Evolutionary conservation across 257 asterid genomes (phyloP), one percentile per base, ranked within the genome.

Genomic region (Penstemon newberryi): DNA sequence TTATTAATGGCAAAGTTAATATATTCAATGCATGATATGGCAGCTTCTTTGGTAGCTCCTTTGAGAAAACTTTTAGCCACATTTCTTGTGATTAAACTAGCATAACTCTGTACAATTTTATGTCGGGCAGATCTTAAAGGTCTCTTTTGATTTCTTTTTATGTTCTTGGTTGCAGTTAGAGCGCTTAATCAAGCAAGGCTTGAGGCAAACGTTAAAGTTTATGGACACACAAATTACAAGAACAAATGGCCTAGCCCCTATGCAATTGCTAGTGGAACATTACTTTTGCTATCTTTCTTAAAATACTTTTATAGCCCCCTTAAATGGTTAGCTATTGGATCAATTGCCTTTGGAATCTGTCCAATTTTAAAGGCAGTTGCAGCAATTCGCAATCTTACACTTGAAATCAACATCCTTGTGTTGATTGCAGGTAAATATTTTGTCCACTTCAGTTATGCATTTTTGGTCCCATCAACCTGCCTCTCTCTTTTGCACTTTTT

Each of bases 231-330:
- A 8, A 80, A 53, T 53, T 79, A 65, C 65, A 60, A 78, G 72
- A 83, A 82, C 72, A 90, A 78, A 77, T 90, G 92, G 93, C 96
- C 98, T 3, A 90, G 85, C 55, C 91, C 90, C 5, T 92, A 78
- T 50, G 83, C 93, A 12, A 42, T 92, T 54, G 81, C 67, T 2
- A 50, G 95, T 50, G 98, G 97, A 0, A 19, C 67, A 4, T 75
- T 88, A 33, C 95, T 92, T 59, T 15, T 69, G 12, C 46, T 88
- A 0, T 90, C 97, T 0, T 73, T 90, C 40, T 47, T 89, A 0
- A 81, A 82, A 61, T 86, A 75, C 19, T 38, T 75, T 3, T 90
- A 69, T 55, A 19, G 9, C 15, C 98, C 97, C 0, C 63, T 92
- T 0, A 67, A 76, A 15, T 92, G 98, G 98, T 46, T 90, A 18